These are phyloP conservation scores for Hemerocallis citrina DNA, from an alignment of 106 monocot species.

Conservation along the genomic window DNA sequence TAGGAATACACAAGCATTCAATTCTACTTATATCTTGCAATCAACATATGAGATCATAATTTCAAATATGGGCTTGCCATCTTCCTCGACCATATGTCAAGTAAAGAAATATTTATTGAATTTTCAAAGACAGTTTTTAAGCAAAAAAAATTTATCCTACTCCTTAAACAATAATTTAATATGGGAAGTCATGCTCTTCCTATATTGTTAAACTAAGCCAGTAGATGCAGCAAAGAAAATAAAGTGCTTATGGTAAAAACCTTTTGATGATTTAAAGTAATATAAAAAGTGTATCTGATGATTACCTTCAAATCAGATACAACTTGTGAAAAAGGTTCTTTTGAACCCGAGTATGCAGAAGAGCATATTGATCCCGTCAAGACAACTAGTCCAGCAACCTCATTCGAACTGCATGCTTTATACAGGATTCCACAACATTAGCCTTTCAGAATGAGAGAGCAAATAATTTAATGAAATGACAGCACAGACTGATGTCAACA, in stretches of 20 bases:
- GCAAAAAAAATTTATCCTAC: no score
- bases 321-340: slow-evolving; percentile 56
- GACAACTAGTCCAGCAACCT: slow-evolving; percentile 53
- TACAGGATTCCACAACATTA: slow-evolving; percentile 24
- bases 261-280: neutral
- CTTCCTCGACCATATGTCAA: neutral
- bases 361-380: slow-evolving; percentile 62
- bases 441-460: neutral
- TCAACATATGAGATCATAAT: neutral
- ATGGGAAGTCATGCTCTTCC: no score
- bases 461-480: neutral
- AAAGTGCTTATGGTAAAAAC: neutral
- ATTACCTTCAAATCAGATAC: slow-evolving; percentile 88
- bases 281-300: neutral
- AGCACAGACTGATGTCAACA: neutral
- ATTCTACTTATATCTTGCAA: neutral
- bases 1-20: neutral
- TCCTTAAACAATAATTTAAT: no score
- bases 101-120: neutral
- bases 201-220: no score
- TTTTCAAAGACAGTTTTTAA: neutral
- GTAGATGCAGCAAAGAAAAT: neutral
- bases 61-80: neutral
- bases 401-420: slow-evolving; percentile 57
- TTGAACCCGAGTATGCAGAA: slow-evolving; percentile 64